Percentiles rank a stretch among this genome's conserved stretches.
Evolutionary conservation across 2,329 filamentous ascomycete species (phyloP).

Genomic region (Delphinella strobiligena): DNA sequence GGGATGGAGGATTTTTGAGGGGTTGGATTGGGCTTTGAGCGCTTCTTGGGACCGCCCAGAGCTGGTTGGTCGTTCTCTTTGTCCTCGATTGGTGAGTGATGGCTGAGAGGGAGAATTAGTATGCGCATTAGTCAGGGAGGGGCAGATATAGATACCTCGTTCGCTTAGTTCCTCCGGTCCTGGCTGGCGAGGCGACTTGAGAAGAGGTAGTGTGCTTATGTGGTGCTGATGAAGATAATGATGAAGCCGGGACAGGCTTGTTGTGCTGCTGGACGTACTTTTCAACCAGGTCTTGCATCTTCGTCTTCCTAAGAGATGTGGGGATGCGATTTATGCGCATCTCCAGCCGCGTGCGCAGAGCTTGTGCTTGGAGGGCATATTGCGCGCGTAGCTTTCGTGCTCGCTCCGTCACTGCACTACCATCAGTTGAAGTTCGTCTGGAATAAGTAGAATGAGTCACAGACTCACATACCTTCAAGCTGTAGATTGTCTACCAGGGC

Average conservation of each 20-base stretch:
- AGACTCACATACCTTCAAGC: conserved; percentile 57
- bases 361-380: conserved; percentile 78
- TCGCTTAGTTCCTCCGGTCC: conserved; percentile 17
- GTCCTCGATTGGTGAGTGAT: conserved; percentile 49
- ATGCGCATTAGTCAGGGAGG: conserved; percentile 14
- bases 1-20: conserved; percentile 19
- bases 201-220: not conserved
- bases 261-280: conserved; percentile 30
- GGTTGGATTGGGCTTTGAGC: conserved; percentile 29
- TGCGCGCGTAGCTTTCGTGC: conserved; percentile 79
- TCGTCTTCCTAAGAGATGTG: conserved; percentile 61
- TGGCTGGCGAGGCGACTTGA: conserved; percentile 3
- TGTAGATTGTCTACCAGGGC: conserved; percentile 81
- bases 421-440: conserved; percentile 20
- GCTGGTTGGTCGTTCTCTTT: conserved; percentile 62
- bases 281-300: conserved; percentile 66
- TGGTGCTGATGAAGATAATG: conserved; percentile 1
- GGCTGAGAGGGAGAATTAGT: conserved; percentile 33
- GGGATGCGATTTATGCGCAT: conserved; percentile 91
- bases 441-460: too few species aligned
- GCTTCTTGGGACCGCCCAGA: conserved; percentile 60
- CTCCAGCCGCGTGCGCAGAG: conserved; percentile 74
- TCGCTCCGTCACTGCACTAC: conserved; percentile 62
- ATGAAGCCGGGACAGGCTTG: conserved; percentile 10
- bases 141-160: conserved; percentile 18